Evolutionary conservation across 208 protist species (phyloP), one percentile per base, ranked within the genome.

Genomic region (Angomonas ambiguus): DNA sequence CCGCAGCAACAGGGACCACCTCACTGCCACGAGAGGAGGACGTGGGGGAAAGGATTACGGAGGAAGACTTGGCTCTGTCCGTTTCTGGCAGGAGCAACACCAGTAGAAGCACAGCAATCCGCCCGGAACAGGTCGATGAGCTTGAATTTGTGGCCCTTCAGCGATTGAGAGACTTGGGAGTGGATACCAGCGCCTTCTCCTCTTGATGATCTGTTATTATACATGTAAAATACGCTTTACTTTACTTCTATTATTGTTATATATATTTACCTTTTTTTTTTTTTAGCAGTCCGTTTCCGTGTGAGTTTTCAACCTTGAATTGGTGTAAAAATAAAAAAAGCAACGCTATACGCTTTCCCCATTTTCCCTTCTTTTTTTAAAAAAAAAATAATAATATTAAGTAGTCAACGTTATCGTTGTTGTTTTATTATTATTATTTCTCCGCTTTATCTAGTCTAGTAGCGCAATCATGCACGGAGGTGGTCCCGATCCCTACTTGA

Each of bases 61-160:
- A 51, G 20, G 58, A 62, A 24, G 58, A 60, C 8, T 13, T 60
- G 28, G 28, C 22, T 2, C 3, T 62, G 13, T 48, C 28, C 22
- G 1, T 34, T 18, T 28, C 34, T 2, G 31, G 34, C 4, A 28
- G 33, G 4, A 27, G 51, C 13, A 51, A 71, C 8, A 53, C 51
- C 5, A 56, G 62, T 10, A 67, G 35, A 38, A 71, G 34, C 10
- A 66, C 76, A 25, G 69, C 84, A 27, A 73, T 95, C 53, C 87
- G 81, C 49, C 63, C 77, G 2, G 86, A 95, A 35, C 72, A 95
- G 62, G 72, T 95, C 41, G 76, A 87, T 6, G 48, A 85, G 61
- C 75, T 92, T n/a, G 86, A 95, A 63, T 78, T 76, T 11, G 67
- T 76, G 25, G 76, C 85, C 41, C 77, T 91, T 38, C 68, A 73